These are phyloP conservation scores for Diaporthe helianthi DNA, from an alignment of 2,329 filamentous ascomycete genomes.

Conservation along the genomic window DNA sequence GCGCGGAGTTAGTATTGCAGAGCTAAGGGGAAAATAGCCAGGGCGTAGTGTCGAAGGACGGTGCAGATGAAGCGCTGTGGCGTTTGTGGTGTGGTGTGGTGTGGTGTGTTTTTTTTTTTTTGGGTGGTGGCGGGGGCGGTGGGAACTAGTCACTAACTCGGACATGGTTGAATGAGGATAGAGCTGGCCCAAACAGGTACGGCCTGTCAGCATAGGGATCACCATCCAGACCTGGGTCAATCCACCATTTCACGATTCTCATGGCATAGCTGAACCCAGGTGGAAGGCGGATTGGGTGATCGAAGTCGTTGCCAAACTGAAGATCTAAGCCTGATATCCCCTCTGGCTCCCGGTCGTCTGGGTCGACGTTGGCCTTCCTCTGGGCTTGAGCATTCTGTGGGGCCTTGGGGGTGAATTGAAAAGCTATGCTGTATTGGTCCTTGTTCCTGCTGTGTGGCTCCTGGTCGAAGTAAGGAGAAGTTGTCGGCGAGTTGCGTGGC, in stretches of 20 bases:
- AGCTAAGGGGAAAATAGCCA: not conserved
- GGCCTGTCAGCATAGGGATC: constrained; percentile 88
- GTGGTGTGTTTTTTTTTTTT: too few relatives aligned
- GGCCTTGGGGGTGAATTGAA: constrained; percentile 77
- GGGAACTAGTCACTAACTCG: constrained; percentile 51
- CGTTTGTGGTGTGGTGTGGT: too few relatives aligned
- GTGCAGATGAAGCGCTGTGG: not conserved
- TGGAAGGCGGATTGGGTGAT: constrained; percentile 85
- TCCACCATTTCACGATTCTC: constrained; percentile 85
- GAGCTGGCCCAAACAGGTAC: constrained; percentile 82
- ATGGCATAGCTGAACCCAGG: constrained; percentile 87
- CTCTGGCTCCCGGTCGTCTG: constrained; percentile 38
- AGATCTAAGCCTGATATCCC: constrained; percentile 75
- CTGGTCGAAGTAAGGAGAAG: constrained; percentile 78
- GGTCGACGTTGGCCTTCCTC: constrained; percentile 36
- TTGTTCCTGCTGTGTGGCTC: constrained; percentile 68
- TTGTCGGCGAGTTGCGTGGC: constrained; percentile 71
- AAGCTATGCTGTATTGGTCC: constrained; percentile 86
- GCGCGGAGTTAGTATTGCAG: not conserved
- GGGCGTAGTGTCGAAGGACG: not conserved
- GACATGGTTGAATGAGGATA: constrained; percentile 81
- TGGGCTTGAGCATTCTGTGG: constrained; percentile 35
- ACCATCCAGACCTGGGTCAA: constrained; percentile 89
- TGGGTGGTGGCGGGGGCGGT: too few relatives aligned
- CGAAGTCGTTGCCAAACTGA: constrained; percentile 95